Conservation (phyloP, 305 asterid species). For the Fraxinus nigra region DNA sequence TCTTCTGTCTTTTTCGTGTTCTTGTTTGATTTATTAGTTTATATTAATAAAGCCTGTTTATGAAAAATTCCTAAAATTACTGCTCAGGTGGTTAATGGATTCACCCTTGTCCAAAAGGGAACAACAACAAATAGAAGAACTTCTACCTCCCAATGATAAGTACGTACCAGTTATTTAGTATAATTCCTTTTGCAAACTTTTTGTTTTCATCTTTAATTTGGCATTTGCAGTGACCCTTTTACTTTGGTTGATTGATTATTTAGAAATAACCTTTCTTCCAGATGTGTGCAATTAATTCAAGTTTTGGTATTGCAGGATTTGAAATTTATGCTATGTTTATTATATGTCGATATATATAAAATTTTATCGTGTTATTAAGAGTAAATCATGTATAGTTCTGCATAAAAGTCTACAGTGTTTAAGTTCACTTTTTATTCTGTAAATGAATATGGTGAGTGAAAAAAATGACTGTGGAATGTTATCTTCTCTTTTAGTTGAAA, state of each 20-base stretch:
- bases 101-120: constrained; percentile 41
- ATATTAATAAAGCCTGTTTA: neutral
- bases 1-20: neutral
- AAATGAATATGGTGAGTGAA: neutral
- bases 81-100: constrained; percentile 76
- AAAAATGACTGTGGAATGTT: neutral
- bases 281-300: neutral
- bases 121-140: constrained; percentile 32
- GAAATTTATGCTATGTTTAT: neutral
- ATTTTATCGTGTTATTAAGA: neutral
- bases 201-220: neutral
- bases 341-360: neutral
- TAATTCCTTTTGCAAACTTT: neutral
- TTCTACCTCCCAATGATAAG: constrained; percentile 44
- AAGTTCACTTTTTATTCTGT: neutral
- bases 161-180: constrained; percentile 24
- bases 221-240: neutral
- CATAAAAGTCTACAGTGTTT: neutral
- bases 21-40: neutral
- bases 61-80: neutral
- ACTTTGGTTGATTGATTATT: neutral
- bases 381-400: neutral
- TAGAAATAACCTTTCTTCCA: neutral
- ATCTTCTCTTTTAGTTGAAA: neutral
- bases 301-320: neutral